Base-by-base conservation (phyloP, 2,329 filamentous ascomycete species). In the Botrytis medusae region DNA sequence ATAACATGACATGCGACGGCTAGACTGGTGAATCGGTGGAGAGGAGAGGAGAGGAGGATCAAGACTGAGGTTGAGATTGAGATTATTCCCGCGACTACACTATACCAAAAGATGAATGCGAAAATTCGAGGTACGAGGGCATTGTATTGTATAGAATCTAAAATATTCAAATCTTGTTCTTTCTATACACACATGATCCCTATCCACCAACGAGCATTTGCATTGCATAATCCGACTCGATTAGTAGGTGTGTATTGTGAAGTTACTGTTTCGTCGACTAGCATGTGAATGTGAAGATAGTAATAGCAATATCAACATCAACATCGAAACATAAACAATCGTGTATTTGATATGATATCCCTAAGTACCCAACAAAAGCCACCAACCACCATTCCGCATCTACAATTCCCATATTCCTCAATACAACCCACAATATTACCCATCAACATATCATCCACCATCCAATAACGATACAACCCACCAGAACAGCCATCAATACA, bases 121-220 rank as follows among this genome's bases (percentile, higher is more conserved):
- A 48, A 9, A 25, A 48, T 12, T 25, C 18, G 10, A 48, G 25
- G 9, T 9, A 25, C 22, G 2, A 48, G 46, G 10, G 22, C 46
- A 25, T 25, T 25, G 9, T 37, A 37, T 37, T 37, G 34, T 37
- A 37, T 37, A 37, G 34, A 9, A 25, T 48, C 22, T 48, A 25
- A 9, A 48, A 48, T 25, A 48, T 48, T 48, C 20, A 25, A 48
- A 6, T 22, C 46, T 48, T 46, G 18, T 48, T 48, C 46, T 48
- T 25, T 22, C 20, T 10, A 48, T 4, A 48, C 46, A 5, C 46
- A 25, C 12, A 18, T 48, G 46, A 10, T 12, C 12, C 9, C 9
- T 12, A 12, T 25, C 12, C 4, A 12, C 46, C 1, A 25, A 25
- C 22, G 9, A 54, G 0, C 0, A n/a, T 54, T n/a, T n/a, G 5